Conservation (phyloP, 2,329 filamentous ascomycete genomes). For the Aureobasidium sp. region DNA sequence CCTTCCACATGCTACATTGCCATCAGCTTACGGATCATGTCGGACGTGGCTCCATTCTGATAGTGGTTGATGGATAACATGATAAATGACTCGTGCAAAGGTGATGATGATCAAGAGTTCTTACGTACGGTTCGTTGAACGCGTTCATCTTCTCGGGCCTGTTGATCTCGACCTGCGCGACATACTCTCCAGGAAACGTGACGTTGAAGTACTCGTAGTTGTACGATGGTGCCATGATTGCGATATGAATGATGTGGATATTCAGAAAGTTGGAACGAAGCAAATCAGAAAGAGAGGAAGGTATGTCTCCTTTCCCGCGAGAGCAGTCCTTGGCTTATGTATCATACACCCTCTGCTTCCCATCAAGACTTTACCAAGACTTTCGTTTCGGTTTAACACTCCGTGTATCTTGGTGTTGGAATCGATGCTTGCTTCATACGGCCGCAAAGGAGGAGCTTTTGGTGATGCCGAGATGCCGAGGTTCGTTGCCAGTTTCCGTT, state of each 20-base stretch:
- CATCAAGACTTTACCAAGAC: neutral
- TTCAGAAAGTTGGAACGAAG: neutral
- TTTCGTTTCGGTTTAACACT: neutral
- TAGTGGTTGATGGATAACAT: neutral
- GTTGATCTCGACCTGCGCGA: slow-evolving; percentile 91
- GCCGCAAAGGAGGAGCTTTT: neutral
- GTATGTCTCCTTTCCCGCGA: neutral
- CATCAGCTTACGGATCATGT: neutral
- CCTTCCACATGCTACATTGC: slow-evolving; percentile 64
- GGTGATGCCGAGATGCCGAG: neutral
- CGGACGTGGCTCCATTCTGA: neutral
- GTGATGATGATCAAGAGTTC: neutral
- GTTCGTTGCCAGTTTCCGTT: neutral
- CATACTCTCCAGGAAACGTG: slow-evolving; percentile 60
- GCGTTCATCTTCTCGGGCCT: slow-evolving; percentile 80
- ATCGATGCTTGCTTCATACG: neutral
- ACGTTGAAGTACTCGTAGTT: slow-evolving; percentile 63
- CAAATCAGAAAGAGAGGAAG: neutral
- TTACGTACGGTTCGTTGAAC: slow-evolving; percentile 58
- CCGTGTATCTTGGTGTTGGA: neutral
- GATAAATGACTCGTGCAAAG: slow-evolving; percentile 1
- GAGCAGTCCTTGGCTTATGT: neutral
- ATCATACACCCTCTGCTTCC: neutral
- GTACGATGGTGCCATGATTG: slow-evolving; percentile 20
- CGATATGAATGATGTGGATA: neutral